These are phyloP conservation scores for Oldenlandia corymbosa DNA, from an alignment of 257 asterid species.

Conservation along the genomic window DNA sequence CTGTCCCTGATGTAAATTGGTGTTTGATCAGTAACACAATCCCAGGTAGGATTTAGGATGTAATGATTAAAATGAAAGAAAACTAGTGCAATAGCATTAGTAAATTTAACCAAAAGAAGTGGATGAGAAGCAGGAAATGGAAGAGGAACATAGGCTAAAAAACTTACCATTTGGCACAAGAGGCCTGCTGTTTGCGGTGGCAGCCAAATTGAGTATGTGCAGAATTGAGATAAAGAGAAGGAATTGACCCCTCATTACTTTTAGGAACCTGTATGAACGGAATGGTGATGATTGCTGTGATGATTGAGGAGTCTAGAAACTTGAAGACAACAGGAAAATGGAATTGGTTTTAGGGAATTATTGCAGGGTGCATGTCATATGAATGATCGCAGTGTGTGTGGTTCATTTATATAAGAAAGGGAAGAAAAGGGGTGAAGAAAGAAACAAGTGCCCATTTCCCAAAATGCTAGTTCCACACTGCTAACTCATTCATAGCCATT, in stretches of 20 bases:
- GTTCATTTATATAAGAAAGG: constrained; percentile 2
- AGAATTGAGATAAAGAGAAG: constrained; percentile 25
- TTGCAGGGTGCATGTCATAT: neutral
- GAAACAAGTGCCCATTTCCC: constrained; percentile 4
- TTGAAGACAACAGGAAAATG: constrained; percentile 2
- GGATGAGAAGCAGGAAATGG: neutral
- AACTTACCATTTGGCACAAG: constrained; percentile 23
- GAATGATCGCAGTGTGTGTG: constrained; percentile 1
- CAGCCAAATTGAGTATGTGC: constrained; percentile 28
- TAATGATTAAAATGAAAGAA: neutral
- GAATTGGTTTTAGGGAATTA: neutral
- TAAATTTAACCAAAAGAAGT: neutral
- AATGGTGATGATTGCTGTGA: constrained; percentile 14
- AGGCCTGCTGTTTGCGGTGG: constrained; percentile 39
- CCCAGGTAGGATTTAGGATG: too few species aligned
- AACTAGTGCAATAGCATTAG: neutral
- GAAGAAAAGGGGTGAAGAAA: constrained; percentile 3
- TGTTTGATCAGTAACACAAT: neutral
- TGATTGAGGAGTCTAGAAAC: neutral
- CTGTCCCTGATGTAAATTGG: constrained; percentile 9
- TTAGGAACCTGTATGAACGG: constrained; percentile 18
- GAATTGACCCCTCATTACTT: constrained; percentile 35
- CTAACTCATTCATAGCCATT: neutral
- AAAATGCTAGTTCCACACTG: neutral
- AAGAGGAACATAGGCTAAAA: constrained; percentile 4